These are phyloP conservation scores for Saccharomyces paradoxus DNA, from an alignment of 805 yeast species.

Conservation along the genomic window DNA sequence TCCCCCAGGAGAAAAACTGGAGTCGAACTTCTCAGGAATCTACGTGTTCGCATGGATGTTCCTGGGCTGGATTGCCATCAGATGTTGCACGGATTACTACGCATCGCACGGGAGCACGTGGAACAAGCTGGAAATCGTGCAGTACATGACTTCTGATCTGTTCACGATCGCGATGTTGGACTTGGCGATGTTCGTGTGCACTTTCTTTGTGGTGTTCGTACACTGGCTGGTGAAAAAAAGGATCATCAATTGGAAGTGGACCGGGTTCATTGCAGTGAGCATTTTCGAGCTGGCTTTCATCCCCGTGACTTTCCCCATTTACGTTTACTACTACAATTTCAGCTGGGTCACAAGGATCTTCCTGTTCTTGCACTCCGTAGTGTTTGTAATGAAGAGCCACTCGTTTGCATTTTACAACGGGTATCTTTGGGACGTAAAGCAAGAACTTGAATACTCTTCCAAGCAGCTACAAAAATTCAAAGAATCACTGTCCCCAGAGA, in stretches of 20 bases:
- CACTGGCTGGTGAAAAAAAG: conserved; percentile 46
- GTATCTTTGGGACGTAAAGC: conserved; percentile 59
- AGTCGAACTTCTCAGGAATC: conserved; percentile 59
- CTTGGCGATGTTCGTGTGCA: conserved; percentile 57
- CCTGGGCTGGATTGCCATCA: conserved; percentile 46
- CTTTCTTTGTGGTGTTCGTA: conserved; percentile 51
- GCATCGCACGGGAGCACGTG: conserved; percentile 33
- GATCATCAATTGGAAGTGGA: conserved; percentile 47
- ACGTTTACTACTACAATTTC: conserved; percentile 43
- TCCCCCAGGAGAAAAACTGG: conserved; percentile 1
- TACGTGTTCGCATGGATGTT: conserved; percentile 75
- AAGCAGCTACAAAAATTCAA: conserved; percentile 36
- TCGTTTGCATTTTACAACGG: conserved; percentile 91
- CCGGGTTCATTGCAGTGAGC: conserved; percentile 57
- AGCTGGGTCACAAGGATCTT: conserved; percentile 93
- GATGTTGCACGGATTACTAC: conserved; percentile 47
- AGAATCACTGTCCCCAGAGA: conserved; percentile 19
- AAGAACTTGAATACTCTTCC: conserved; percentile 47
- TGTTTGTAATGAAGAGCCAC: conserved; percentile 89
- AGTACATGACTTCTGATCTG: conserved; percentile 50
- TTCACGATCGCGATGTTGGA: conserved; percentile 64
- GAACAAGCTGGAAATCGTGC: conserved; percentile 44
- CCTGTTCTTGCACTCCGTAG: conserved; percentile 74
- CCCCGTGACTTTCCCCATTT: conserved; percentile 45
- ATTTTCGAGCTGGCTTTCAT: conserved; percentile 47